Conservation (phyloP, 2,329 filamentous ascomycete species). For the Gremmenia infestans region DNA sequence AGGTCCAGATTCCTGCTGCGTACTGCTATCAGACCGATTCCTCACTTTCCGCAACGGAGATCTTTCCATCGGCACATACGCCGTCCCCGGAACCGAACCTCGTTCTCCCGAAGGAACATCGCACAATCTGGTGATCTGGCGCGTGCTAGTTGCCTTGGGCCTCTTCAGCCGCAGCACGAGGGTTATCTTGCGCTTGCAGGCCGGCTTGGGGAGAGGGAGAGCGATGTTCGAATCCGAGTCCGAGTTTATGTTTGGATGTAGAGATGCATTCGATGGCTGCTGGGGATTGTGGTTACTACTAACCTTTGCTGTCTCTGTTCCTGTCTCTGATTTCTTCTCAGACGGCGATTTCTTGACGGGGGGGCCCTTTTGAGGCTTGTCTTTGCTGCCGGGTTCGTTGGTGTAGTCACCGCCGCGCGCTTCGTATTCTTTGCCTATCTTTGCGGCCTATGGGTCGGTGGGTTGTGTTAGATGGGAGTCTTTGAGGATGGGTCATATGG, state of each 20-base stretch:
- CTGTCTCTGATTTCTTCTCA: conserved; percentile 10
- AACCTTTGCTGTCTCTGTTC: conserved; percentile 9
- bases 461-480: background rate
- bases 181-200: no score
- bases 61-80: no score
- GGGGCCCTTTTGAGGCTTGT: conserved; percentile 39
- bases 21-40: no score
- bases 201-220: background rate
- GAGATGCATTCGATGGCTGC: background rate
- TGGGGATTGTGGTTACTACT: background rate
- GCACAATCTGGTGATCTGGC: no score
- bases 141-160: no score
- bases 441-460: conserved; percentile 31
- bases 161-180: no score
- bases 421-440: conserved; percentile 40
- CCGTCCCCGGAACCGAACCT: no score
- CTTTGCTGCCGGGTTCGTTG: conserved; percentile 37
- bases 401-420: conserved; percentile 35
- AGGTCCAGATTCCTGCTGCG: background rate
- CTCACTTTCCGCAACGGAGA: no score
- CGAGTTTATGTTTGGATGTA: background rate
- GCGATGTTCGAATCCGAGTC: background rate
- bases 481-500: background rate
- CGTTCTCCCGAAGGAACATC: no score
- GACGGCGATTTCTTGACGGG: conserved; percentile 33